Percentiles rank a stretch among this genome's conserved stretches.
phyloP scores from a whole-genome alignment of 768 basidiomycete species.

The Tricholoma sp. region DNA sequence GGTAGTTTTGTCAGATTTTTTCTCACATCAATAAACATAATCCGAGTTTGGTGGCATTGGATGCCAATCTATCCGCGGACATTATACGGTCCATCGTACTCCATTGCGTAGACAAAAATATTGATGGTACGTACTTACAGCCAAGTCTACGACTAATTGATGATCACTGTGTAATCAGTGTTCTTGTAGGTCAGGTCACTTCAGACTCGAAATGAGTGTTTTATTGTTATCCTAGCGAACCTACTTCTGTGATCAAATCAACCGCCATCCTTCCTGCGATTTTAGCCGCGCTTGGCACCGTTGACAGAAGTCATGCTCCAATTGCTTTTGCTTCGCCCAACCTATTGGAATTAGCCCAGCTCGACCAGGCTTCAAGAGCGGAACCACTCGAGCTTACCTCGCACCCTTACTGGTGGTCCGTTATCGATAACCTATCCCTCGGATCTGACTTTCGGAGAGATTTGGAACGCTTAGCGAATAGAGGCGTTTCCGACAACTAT shows the following conservation, averaged over 20 bases:
- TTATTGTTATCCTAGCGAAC: conserved; percentile 56
- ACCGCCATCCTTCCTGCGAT: conserved; percentile 63
- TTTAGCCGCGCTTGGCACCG: conserved; percentile 27
- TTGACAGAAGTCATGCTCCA: conserved; percentile 29
- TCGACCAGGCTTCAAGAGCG: conserved; percentile 47
- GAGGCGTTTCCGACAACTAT: conserved; percentile 35
- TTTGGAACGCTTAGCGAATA: conserved; percentile 54
- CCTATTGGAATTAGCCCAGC: conserved; percentile 62
- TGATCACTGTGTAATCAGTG: conserved; percentile 34
- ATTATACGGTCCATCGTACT: conserved; percentile 47
- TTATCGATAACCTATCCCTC: conserved; percentile 60
- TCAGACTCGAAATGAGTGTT: not conserved
- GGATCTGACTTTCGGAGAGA: conserved; percentile 61
- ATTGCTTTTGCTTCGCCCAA: conserved; percentile 84
- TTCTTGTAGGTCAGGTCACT: conserved; percentile 57
- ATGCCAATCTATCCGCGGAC: conserved; percentile 65
- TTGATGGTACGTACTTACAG: conserved; percentile 44
- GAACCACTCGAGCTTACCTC: conserved; percentile 46
- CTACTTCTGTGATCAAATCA: conserved; percentile 87
- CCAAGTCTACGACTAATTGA: not conserved
- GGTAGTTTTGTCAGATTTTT: conserved; percentile 37
- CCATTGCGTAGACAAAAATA: conserved; percentile 41
- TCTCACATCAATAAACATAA: conserved; percentile 39
- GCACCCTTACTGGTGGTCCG: conserved; percentile 58
- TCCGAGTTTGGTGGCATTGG: conserved; percentile 63